Evolutionary conservation across 495 filamentous ascomycete species (phyloP), one percentile per base, ranked within the genome.

Genomic region (Hyaloscypha hepaticicola): DNA sequence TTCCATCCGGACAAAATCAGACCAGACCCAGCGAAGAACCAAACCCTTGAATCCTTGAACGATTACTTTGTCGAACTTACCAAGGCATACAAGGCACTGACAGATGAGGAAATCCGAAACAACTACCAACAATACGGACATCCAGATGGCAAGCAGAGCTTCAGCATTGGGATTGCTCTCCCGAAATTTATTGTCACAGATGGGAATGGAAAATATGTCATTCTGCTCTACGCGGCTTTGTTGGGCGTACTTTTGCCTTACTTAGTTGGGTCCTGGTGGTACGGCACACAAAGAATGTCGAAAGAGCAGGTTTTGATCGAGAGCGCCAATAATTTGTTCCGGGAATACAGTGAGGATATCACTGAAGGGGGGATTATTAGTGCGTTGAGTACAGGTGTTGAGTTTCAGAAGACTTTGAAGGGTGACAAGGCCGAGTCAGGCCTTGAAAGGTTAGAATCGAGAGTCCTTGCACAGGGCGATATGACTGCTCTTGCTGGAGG

Each of bases 221-320:
- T 99, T 63, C 77, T 96, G 68, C 81, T 98, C 52, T 99, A 99
- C 74, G 92, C 90, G 11, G 76, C 84, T 49, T 79, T 97, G 41
- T 84, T 99, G 38, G 96, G 93, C 56, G 90, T 97, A 31, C 77
- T 97, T 49, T 77, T 99, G 51, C 95, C 95, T 14, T 99, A 97
- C 72, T 81, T 96, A 55, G 96, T 98, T 41, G 95, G 95, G 27
- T 90, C 88, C 34, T 99, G 95, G 95, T 99, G 95, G 95, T 99
- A 98, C 74, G 95, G 95, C 59, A 96, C 92, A 7, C 92, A 96
- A 73, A 83, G 88, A 55, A 83, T 91, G 73, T 97, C 95, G 22
- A 95, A 91, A 76, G 95, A 99, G 77, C 88, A 89, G 66, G 89
- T 98, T 31, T 81, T 96, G 41, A 87, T 96, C 61, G 90, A 92